Evolutionary conservation across 1,139 yeast species (phyloP).

Genomic region (Meyerozyma smithsonii): DNA sequence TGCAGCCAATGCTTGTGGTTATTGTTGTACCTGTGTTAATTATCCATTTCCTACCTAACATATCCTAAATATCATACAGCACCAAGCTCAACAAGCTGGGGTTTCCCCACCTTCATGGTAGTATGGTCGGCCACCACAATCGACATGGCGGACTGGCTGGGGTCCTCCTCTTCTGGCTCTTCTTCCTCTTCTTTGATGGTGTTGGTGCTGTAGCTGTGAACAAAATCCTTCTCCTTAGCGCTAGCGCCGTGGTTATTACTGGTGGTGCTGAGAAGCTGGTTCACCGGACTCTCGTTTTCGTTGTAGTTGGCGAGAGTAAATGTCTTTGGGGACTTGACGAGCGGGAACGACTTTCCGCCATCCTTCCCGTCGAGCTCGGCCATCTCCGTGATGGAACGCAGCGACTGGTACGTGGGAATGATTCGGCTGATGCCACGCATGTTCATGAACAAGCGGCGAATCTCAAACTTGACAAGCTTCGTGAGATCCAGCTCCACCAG

Average conservation of each 20-base stretch:
- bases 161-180: constrained; percentile 20
- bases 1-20: no score
- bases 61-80: no score
- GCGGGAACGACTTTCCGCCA: constrained; percentile 15
- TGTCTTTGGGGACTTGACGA: constrained; percentile 43
- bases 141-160: background rate
- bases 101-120: background rate
- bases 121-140: background rate
- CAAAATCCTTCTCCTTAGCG: constrained; percentile 15
- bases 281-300: constrained; percentile 36
- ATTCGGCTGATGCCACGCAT: constrained; percentile 34
- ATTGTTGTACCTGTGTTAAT: no score
- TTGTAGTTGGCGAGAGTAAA: constrained; percentile 36
- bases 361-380: constrained; percentile 16
- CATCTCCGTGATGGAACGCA: constrained; percentile 29
- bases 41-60: background rate
- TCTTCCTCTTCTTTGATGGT: constrained; percentile 42
- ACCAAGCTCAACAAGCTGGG: background rate
- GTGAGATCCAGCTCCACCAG: constrained; percentile 22
- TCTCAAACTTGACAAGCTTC: constrained; percentile 33
- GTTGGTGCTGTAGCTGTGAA: constrained; percentile 28
- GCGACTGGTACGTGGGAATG: constrained; percentile 35
- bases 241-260: constrained; percentile 10
- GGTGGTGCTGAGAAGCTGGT: constrained; percentile 28
- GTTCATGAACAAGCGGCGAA: constrained; percentile 30